Percentiles rank a stretch among this genome's conserved stretches.
These are phyloP conservation scores for Piper betle DNA, from an alignment of 164 flowering plant species.

Conservation along the genomic window DNA sequence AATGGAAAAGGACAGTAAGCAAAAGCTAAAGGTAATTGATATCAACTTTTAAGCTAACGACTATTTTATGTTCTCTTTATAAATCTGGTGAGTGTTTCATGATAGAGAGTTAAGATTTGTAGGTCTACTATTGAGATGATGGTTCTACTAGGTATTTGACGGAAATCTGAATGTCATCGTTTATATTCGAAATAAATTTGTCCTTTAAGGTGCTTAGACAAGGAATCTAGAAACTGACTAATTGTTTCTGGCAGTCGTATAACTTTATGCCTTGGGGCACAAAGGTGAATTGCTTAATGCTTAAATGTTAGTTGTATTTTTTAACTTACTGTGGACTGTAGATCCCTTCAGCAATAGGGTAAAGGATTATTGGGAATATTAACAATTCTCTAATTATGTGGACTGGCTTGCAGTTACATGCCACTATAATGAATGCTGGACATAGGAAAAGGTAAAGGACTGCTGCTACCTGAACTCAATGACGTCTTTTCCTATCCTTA, in stretches of 20 bases:
- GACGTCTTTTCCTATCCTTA: background rate
- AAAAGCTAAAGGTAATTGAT: conserved; percentile 49
- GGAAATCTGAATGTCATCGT: too few relatives aligned
- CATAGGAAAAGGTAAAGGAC: conserved; percentile 57
- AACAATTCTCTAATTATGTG: background rate
- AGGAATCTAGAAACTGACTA: too few relatives aligned
- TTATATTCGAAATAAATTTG: too few relatives aligned
- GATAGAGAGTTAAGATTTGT: background rate
- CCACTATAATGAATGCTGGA: conserved; percentile 84
- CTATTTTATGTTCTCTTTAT: background rate
- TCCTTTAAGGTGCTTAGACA: too few relatives aligned
- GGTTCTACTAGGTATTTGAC: too few relatives aligned
- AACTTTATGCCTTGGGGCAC: too few relatives aligned
- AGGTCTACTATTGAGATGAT: too few relatives aligned
- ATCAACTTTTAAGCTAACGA: background rate
- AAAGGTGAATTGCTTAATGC: too few relatives aligned
- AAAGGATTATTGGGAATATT: background rate
- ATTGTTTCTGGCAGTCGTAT: too few relatives aligned
- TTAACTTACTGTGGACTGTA: too few relatives aligned
- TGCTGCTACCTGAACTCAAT: background rate
- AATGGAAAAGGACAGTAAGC: conserved; percentile 57
- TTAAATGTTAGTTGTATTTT: too few relatives aligned
- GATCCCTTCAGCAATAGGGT: background rate
- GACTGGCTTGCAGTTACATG: conserved; percentile 66
- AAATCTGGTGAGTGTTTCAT: background rate